Evolutionary conservation across 345 rosid species (phyloP).

Genomic region (Citrus hindsii): DNA sequence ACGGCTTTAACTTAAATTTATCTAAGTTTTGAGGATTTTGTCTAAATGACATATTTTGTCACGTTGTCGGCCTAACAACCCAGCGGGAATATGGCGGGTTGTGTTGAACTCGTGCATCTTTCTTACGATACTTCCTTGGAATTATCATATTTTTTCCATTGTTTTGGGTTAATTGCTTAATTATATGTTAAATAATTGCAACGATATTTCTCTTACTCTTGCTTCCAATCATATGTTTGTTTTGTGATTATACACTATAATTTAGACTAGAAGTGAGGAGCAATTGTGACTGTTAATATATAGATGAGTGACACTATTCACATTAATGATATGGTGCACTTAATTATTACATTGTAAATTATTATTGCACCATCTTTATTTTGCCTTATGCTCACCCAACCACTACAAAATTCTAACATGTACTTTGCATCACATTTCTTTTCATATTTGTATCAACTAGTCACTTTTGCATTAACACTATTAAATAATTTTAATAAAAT

Average conservation of each 20-base stretch:
- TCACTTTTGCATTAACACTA: too few relatives aligned
- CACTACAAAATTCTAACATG: too few relatives aligned
- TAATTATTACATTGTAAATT: rapidly evolving
- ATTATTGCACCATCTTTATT: too few relatives aligned
- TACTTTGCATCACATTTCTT: too few relatives aligned
- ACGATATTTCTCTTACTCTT: neutral
- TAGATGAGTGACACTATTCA: too few relatives aligned
- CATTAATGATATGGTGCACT: too few relatives aligned
- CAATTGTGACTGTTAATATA: too few relatives aligned
- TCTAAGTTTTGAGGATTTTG: conserved; percentile 9
- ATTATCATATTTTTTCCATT: neutral
- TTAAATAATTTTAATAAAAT: too few relatives aligned
- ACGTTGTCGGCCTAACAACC: conserved; percentile 40
- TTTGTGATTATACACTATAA: neutral
- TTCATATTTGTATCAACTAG: too few relatives aligned
- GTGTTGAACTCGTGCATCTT: neutral
- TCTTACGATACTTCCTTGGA: neutral
- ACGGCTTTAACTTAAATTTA: neutral
- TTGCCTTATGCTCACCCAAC: rapidly evolving
- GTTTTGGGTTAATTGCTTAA: neutral
- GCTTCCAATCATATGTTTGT: neutral
- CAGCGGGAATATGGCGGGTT: conserved; percentile 42
- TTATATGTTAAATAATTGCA: neutral
- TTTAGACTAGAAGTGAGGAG: neutral
- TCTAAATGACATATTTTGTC: conserved; percentile 36